These are phyloP conservation scores for Populus hybrid DNA, from an alignment of 441 rosid genomes.

Conservation along the genomic window DNA sequence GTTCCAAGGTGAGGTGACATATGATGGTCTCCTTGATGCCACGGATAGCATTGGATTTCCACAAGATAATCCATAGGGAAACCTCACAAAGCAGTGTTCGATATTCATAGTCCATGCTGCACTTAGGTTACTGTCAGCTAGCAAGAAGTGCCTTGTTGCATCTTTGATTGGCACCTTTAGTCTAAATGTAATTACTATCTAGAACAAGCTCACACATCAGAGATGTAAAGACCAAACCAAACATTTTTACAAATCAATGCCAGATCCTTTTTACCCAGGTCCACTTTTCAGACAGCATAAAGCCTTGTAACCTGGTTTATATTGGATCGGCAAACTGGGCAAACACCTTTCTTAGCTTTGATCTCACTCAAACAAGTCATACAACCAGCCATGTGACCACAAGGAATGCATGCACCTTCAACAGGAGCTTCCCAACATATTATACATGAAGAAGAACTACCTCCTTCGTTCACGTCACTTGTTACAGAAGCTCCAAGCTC, in stretches of 20 bases:
- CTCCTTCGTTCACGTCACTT: slow-evolving; percentile 29
- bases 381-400: slow-evolving; percentile 78
- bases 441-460: slow-evolving; percentile 39
- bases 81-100: background rate
- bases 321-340: slow-evolving; percentile 54
- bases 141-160: background rate
- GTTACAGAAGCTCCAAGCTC: slow-evolving; percentile 20
- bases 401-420: slow-evolving; percentile 62
- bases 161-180: background rate
- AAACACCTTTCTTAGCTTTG: slow-evolving; percentile 45
- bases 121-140: background rate
- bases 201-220: background rate
- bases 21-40: background rate
- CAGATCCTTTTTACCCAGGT: background rate
- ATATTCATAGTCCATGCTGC: background rate
- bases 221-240: background rate
- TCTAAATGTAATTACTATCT: background rate
- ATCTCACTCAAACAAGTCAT: slow-evolving; percentile 54
- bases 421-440: slow-evolving; percentile 64
- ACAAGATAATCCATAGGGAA: background rate
- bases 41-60: background rate
- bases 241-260: background rate
- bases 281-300: slow-evolving; percentile 40
- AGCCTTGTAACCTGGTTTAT: slow-evolving; percentile 43
- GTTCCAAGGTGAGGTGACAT: background rate